phyloP scores from a whole-genome alignment of 257 asterid genomes.

The Voacanga thouarsii region DNA sequence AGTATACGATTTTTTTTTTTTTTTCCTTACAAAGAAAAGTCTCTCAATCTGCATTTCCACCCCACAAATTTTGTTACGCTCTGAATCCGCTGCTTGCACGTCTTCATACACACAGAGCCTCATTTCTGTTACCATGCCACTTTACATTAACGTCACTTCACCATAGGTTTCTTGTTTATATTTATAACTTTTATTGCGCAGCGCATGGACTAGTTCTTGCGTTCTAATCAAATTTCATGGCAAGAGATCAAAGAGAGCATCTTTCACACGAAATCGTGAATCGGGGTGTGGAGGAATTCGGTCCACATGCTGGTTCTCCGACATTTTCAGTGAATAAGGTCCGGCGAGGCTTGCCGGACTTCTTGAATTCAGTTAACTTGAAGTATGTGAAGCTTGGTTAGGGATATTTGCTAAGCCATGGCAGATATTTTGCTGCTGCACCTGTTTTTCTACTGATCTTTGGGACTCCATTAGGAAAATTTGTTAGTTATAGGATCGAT shows the following conservation, averaged over 20 bases:
- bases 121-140: constrained; percentile 15
- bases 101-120: constrained; percentile 18
- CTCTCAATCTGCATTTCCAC: too few relatives aligned
- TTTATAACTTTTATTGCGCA: too few relatives aligned
- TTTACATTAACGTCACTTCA: too few relatives aligned
- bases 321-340: constrained; percentile 27
- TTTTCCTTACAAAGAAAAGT: too few relatives aligned
- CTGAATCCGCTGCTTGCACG: constrained; percentile 18
- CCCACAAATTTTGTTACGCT: not conserved
- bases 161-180: too few relatives aligned
- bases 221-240: constrained; percentile 25
- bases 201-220: too few relatives aligned
- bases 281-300: too few relatives aligned
- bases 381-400: constrained; percentile 61
- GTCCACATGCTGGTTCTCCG: too few relatives aligned
- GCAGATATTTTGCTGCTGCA: constrained; percentile 29
- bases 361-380: constrained; percentile 51
- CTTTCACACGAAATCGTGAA: constrained; percentile 44
- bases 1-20: too few relatives aligned
- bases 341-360: constrained; percentile 57
- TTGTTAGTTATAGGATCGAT: too few relatives aligned
- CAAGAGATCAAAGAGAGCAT: constrained; percentile 30
- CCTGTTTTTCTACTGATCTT: constrained; percentile 33
- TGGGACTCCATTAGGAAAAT: constrained; percentile 31
- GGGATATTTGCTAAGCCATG: constrained; percentile 48